Evolutionary conservation across 176 grass and related monocot genomes (phyloP).

Genomic region (Musa beccarii): DNA sequence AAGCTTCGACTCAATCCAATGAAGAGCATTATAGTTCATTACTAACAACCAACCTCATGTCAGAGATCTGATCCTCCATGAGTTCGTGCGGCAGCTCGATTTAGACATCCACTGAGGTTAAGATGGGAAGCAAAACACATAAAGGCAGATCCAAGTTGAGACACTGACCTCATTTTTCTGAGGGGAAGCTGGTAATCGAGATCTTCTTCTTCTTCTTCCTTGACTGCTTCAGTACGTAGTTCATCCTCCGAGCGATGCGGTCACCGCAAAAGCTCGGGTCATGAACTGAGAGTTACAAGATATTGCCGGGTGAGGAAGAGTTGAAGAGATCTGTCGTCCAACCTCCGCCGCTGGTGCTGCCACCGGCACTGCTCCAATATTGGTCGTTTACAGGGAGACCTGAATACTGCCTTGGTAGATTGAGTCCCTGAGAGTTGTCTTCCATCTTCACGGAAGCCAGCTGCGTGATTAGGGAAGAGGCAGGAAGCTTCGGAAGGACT

Average conservation of each 20-base stretch:
- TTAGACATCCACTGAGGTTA: too few relatives aligned
- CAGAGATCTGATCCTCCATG: too few relatives aligned
- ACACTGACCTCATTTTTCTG: background rate
- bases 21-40: too few relatives aligned
- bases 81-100: too few relatives aligned
- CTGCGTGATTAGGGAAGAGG: conserved; percentile 15
- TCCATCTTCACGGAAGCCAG: conserved; percentile 16
- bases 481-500: conserved; percentile 51
- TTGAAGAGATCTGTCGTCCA: conserved; percentile 83
- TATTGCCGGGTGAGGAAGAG: conserved; percentile 22
- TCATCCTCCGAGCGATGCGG: background rate
- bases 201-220: background rate
- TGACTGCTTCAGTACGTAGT: background rate
- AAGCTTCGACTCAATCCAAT: background rate
- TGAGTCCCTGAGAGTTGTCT: background rate
- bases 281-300: background rate
- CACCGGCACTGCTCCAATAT: background rate
- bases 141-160: background rate
- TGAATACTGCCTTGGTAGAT: background rate
- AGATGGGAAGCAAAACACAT: too few relatives aligned
- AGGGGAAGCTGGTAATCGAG: background rate
- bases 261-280: background rate
- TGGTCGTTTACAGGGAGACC: background rate
- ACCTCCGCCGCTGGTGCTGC: conserved; percentile 22
- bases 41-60: too few relatives aligned